Evolutionary conservation across 2,329 filamentous ascomycete genomes (phyloP).

Genomic region (Fusarium sp.): DNA sequence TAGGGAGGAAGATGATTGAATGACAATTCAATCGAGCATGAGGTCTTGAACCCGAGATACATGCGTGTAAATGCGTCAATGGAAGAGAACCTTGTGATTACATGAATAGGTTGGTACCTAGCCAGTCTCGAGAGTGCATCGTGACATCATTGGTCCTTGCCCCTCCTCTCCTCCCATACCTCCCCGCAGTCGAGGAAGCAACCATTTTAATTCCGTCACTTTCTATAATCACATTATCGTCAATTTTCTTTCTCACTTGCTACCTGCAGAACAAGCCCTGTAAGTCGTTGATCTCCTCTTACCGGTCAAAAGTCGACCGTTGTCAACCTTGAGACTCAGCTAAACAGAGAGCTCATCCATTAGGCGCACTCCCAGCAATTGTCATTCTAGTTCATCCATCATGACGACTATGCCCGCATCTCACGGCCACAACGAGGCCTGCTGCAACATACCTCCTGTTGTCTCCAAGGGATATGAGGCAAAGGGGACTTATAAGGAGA

Average conservation of each 20-base stretch:
- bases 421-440: constrained; percentile 65
- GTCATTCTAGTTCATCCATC: constrained; percentile 21
- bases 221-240: background rate
- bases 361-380: constrained; percentile 15
- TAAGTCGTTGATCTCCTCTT: background rate
- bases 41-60: background rate
- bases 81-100: background rate
- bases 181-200: constrained; percentile 23
- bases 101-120: background rate
- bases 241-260: background rate
- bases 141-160: constrained; percentile 31
- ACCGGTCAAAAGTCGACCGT: background rate
- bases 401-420: constrained; percentile 64
- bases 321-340: background rate
- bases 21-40: background rate
- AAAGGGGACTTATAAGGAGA: constrained; percentile 66
- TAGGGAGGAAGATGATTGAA: background rate
- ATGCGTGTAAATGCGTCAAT: too few relatives aligned
- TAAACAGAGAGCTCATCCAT: constrained; percentile 9
- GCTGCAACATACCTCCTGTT: constrained; percentile 69
- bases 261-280: background rate
- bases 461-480: constrained; percentile 64
- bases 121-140: background rate
- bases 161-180: constrained; percentile 25
- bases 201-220: background rate